A percentile compares a stretch with the other conserved stretches of the same genome.
These are phyloP conservation scores for Macaranga tanarius DNA, from an alignment of 441 rosid genomes.

Conservation along the genomic window DNA sequence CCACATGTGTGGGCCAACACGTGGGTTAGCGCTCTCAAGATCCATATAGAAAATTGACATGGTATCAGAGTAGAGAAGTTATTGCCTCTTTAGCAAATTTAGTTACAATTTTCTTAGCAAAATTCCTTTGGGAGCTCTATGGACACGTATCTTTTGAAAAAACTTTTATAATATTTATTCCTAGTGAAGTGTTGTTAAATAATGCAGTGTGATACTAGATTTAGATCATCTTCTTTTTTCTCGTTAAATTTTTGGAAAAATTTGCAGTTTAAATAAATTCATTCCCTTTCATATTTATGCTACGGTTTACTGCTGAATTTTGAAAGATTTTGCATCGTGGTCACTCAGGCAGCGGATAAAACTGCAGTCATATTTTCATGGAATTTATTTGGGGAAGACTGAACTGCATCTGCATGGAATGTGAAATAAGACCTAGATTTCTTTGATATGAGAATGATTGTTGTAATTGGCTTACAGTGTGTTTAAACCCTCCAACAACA, in stretches of 20 bases:
- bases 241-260: neutral
- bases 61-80: no score
- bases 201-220: neutral
- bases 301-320: no score
- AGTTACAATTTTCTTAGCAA: neutral
- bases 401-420: neutral
- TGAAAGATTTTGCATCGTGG: no score
- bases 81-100: no score
- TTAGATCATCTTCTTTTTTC: neutral
- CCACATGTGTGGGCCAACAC: no score
- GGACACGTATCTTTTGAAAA: neutral
- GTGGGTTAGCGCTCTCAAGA: no score
- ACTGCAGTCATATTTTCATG: neutral
- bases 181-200: neutral
- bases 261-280: neutral
- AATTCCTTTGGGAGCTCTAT: neutral
- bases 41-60: no score
- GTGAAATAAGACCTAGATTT: constrained; percentile 2
- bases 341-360: no score
- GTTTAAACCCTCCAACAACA: neutral
- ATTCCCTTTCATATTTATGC: no score
- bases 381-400: neutral
- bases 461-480: neutral
- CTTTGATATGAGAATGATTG: neutral
- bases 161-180: neutral